Percentiles rank a stretch among this genome's conserved stretches.
phyloP scores from a whole-genome alignment of 768 basidiomycete genomes.

The Hericium erinaceus region DNA sequence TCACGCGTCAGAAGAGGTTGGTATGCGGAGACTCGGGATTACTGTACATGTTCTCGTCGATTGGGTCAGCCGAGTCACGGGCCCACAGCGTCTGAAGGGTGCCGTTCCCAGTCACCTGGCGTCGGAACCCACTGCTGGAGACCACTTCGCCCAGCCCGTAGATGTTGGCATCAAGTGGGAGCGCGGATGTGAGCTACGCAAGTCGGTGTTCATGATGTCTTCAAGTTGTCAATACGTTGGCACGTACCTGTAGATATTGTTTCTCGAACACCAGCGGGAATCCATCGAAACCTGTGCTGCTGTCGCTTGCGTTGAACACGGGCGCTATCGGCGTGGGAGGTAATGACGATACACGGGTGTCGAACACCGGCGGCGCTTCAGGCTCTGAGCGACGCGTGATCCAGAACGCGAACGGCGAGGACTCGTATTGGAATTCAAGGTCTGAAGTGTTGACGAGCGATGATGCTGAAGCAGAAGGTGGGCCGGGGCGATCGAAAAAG shows the following conservation, averaged over 20 bases:
- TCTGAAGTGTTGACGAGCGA: slow-evolving; percentile 38
- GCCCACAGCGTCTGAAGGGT: slow-evolving; percentile 65
- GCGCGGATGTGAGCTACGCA: slow-evolving; percentile 47
- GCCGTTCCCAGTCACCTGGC: slow-evolving; percentile 46
- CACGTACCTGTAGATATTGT: slow-evolving; percentile 58
- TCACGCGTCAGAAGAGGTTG: neutral
- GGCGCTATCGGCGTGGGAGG: slow-evolving; percentile 53
- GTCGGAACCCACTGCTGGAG: slow-evolving; percentile 58
- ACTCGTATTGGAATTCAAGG: slow-evolving; percentile 58
- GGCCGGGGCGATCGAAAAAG: slow-evolving; percentile 32
- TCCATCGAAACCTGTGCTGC: slow-evolving; percentile 45
- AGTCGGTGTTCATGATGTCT: neutral
- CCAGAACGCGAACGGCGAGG: slow-evolving; percentile 71
- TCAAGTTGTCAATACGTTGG: neutral
- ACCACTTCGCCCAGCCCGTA: slow-evolving; percentile 74
- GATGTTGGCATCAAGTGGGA: slow-evolving; percentile 60
- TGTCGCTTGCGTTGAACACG: slow-evolving; percentile 35
- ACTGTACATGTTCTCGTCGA: slow-evolving; percentile 57
- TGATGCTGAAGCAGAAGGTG: slow-evolving; percentile 21
- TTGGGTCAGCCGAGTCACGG: slow-evolving; percentile 50
- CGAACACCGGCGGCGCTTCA: slow-evolving; percentile 49
- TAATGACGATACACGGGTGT: slow-evolving; percentile 56
- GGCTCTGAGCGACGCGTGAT: slow-evolving; percentile 60
- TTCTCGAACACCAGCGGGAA: slow-evolving; percentile 74
- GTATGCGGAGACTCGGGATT: neutral